Base-by-base conservation (phyloP, 2,329 filamentous ascomycete species). In the Epichloe uncinata region DNA sequence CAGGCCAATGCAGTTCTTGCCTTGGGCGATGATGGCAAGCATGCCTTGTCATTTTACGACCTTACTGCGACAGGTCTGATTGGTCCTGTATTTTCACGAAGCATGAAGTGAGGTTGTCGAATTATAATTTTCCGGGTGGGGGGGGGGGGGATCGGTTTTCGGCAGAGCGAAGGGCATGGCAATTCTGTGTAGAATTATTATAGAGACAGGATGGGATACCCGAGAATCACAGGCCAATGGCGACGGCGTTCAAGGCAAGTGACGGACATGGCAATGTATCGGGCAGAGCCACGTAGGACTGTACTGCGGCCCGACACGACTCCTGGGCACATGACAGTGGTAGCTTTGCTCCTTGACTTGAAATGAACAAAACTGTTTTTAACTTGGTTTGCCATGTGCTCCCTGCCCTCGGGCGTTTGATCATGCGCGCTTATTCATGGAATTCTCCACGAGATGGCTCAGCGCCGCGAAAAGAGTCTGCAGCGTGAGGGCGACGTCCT, bases 161-260 rank as follows among this genome's bases (percentile, higher is more conserved):
- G 26, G 38, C 7, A 16, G 15, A 18, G 33, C 38, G 18, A 34
- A 16, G 41, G 30, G 22, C 8, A 26, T 22, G 37, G 33, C 40
- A 16, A 33, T 42, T 37, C 20, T 40, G 48, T 48, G 49, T 48
- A 47, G 41, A 40, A 48, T 48, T 48, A 47, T 35, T 42, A 9
- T 40, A 47, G 40, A 40, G 11, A 44, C 20, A 44, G 45, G 18
- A 47, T n/a, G 26, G 40, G 34, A 47, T 47, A 50, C 49, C 49
- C 45, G 45, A 30, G 5, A 33, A 43, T 38, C 15, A 50, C 16
- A 36, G 42, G 45, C 36, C 20, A 36, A n/a, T 26, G 30, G 36
- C 26, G 30, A 11, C 43, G 48, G 43, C 48, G 43, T 50, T 50
- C 34, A 42, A 46, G 43, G 43, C n/a, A 46, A 42, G 16, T 44